Base-by-base conservation (phyloP, 257 asterid species). In the Dorcoceras hygrometricum region DNA sequence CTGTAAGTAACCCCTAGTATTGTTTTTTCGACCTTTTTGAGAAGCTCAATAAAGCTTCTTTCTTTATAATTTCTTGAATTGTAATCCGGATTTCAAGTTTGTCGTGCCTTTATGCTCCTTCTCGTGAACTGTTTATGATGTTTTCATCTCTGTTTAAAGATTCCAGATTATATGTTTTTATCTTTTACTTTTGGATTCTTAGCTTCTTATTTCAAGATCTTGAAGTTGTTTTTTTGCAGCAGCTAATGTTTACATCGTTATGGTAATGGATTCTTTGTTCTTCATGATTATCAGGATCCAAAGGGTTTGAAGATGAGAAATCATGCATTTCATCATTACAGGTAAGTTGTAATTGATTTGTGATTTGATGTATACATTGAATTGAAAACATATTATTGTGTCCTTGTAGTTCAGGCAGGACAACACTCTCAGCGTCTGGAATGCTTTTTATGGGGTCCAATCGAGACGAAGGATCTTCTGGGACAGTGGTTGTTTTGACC, bases 381-480 rank as follows among this genome's bases (percentile, higher is more conserved):
- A 51, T 62, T 51, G 56, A 31, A 51, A 27, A 19, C 58, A 22
- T 16, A 29, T 55, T 73, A n/a, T 50, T 68, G 24, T 71, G 58
- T 60, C 24, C 66, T 59, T 55, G 71, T 53, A 93, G 99, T 80
- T 83, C 94, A 76, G 99, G 99, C 63, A 83, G 82, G 78, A 93
- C 98, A 26, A 87, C 87, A 73, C 84, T 93, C 55, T 93, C 98
- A 31, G 97, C 98, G 10, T 93, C 98, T 22, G 98, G 98, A 65
- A 78, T 81, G 89, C 82, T 93, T 72, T 73, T 93, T 66, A 95
- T 93, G 6, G 76, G 83, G 65, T 80, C 84, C 73, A 36, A 75
- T 60, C 48, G 29, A 59, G 62, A 66, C 55, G 43, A 51, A 29
- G 62, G 69, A 54, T 74, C 79, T 57, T 32, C 76, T n/a, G 82